A percentile compares a stretch with the other conserved stretches of the same genome.
Evolutionary conservation across 1,284 basidiomycete genomes (phyloP).

Genomic region (Caloboletus firmus): DNA sequence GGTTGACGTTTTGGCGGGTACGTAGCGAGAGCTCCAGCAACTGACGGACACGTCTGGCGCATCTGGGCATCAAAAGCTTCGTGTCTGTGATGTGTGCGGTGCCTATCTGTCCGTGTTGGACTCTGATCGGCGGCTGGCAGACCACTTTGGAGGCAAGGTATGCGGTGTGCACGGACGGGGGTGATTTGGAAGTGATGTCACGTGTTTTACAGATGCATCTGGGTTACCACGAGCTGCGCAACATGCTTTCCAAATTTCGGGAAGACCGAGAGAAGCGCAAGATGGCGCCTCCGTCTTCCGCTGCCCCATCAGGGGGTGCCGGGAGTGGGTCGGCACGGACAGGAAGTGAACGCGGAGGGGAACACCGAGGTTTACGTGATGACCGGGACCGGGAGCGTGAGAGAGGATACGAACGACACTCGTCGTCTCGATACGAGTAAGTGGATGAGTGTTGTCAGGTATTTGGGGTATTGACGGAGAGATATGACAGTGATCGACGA

Average conservation of each 20-base stretch:
- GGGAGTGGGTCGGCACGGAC: conserved; percentile 39
- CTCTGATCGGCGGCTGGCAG: conserved; percentile 96
- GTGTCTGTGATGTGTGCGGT: conserved; percentile 99
- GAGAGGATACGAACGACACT: conserved; percentile 68
- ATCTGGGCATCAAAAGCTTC: conserved; percentile 97
- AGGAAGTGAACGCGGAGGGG: conserved; percentile 44
- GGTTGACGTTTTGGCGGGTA: conserved; percentile 12
- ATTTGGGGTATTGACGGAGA: conserved; percentile 12
- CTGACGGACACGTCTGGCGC: conserved; percentile 98
- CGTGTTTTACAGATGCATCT: conserved; percentile 83
- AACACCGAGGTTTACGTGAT: conserved; percentile 55
- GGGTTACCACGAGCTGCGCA: conserved; percentile 96
- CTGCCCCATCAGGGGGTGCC: conserved; percentile 24
- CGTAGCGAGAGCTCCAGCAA: conserved; percentile 88
- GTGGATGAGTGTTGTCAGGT: conserved; percentile 32
- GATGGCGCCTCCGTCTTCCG: conserved; percentile 47
- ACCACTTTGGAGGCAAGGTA: conserved; percentile 99
- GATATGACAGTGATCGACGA: conserved; percentile 51
- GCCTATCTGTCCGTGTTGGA: conserved; percentile 98
- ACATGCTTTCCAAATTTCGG: conserved; percentile 86
- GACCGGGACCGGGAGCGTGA: conserved; percentile 67
- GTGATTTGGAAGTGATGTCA: conserved; percentile 20
- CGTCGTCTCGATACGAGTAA: conserved; percentile 73
- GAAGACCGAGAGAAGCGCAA: conserved; percentile 86
- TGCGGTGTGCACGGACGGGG: conserved; percentile 26